Conservation (phyloP, 208 protist genomes). For the Trichomonas vaginalis region DNA sequence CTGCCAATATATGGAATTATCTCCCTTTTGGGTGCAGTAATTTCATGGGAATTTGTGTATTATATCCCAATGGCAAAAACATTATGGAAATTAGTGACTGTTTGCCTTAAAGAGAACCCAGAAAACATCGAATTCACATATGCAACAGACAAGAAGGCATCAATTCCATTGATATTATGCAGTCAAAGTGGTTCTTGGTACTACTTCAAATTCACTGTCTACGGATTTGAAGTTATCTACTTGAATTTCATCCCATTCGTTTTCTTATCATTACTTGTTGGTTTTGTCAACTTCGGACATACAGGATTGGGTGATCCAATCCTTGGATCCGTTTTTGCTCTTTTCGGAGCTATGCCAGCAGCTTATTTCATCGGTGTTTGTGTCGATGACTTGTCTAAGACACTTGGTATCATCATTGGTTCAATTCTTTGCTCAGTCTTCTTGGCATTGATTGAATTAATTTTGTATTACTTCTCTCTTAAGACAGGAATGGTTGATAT, state of each 20-base stretch:
- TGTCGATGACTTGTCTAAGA: neutral
- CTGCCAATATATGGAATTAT: neutral
- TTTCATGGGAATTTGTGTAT: neutral
- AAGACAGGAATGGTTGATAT: neutral
- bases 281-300: neutral
- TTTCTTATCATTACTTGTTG: neutral
- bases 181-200: neutral
- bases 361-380: conserved; percentile 4
- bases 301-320: neutral
- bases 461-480: neutral
- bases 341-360: neutral
- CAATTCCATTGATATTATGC: neutral
- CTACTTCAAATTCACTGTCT: neutral
- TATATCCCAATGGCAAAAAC: neutral
- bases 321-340: neutral
- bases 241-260: neutral
- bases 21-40: neutral
- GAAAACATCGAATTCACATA: neutral
- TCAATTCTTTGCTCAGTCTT: neutral
- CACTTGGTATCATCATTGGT: neutral
- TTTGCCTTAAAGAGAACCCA: neutral
- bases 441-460: neutral
- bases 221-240: neutral
- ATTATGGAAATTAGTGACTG: neutral
- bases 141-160: neutral